Evolutionary conservation across 495 filamentous ascomycete species (phyloP), one percentile per base, ranked within the genome.

Genomic region (Cercophora newfieldiana): DNA sequence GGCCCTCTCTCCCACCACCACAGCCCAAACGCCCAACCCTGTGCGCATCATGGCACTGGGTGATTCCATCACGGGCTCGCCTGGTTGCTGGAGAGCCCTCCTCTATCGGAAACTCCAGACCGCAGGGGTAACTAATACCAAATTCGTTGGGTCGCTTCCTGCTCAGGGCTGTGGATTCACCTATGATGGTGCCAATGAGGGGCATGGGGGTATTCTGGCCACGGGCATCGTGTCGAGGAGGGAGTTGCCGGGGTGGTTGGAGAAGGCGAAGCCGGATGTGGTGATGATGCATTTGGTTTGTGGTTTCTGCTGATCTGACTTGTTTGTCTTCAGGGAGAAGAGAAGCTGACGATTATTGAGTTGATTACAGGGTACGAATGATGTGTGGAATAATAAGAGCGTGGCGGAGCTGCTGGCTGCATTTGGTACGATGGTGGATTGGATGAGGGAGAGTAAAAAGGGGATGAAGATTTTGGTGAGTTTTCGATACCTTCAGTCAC

Each of bases 101-200:
- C 77, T 81, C 49, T 80, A 70, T 69, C 66, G 76, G 21, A 65
- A 74, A 14, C 75, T 80, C 25, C 66, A 74, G 21, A 56, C 63
- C 5, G 71, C 73, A 53, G 67, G 67, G 5, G 64, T 74, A 10
- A 76, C 65, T 2, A 70, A 73, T 68, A 77, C 73, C 44, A 72
- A 79, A 50, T 77, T 81, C 61, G 78, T 80, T 30, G 79, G 79
- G 19, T 77, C 79, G 3, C 77, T 76, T 10, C 50, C 70, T 1
- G 68, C 29, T 0, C 71, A 77, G 25, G 75, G 80, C 48, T 77
- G 75, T 59, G 76, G 75, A 56, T 72, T 78, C 59, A 72, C 73
- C 59, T 82, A 82, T 67, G 80, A 84, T 63, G 76, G 79, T 31
- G 77, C 77, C 19, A 79, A 83, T 62, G 80, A 84, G 60, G 82